phyloP scores from a whole-genome alignment of 129 eudicot species.

The Saposhnikovia divaricata region DNA sequence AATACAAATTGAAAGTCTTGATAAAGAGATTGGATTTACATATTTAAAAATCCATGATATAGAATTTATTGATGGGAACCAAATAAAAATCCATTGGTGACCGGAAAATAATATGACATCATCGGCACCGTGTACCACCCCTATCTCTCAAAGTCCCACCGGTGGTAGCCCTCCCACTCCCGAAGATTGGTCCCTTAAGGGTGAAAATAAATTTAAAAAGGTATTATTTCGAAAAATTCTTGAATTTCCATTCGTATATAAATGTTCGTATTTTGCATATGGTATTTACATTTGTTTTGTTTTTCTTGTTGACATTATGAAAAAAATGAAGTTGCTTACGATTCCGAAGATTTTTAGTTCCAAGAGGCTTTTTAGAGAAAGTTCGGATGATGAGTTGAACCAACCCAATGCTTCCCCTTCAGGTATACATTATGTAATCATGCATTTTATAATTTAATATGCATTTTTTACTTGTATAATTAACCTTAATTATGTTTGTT shows the following conservation, averaged over 20 bases:
- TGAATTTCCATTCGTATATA: background rate
- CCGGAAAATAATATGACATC: slow-evolving; percentile 8
- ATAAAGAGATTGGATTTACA: background rate
- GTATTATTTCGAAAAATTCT: slow-evolving; percentile 9
- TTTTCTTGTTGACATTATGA: too few relatives aligned
- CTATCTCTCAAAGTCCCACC: slow-evolving; percentile 12
- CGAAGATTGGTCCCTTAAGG: slow-evolving; percentile 32
- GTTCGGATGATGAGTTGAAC: slow-evolving; percentile 30
- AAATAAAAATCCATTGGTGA: background rate
- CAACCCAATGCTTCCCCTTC: background rate
- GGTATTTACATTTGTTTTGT: too few relatives aligned
- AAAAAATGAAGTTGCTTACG: too few relatives aligned
- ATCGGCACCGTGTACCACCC: slow-evolving; percentile 3
- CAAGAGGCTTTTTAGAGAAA: slow-evolving; percentile 25
- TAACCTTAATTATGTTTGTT: background rate
- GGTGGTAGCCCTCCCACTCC: slow-evolving; percentile 19
- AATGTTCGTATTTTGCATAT: background rate
- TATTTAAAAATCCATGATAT: background rate
- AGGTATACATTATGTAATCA: background rate
- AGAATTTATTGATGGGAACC: background rate
- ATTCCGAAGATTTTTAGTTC: slow-evolving; percentile 45
- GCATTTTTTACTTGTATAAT: too few relatives aligned
- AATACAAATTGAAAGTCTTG: background rate
- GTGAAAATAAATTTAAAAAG: slow-evolving; percentile 43
- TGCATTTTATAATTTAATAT: background rate